Conservation (phyloP, 805 yeast species). For the Cyberlindnera euphorbiae region DNA sequence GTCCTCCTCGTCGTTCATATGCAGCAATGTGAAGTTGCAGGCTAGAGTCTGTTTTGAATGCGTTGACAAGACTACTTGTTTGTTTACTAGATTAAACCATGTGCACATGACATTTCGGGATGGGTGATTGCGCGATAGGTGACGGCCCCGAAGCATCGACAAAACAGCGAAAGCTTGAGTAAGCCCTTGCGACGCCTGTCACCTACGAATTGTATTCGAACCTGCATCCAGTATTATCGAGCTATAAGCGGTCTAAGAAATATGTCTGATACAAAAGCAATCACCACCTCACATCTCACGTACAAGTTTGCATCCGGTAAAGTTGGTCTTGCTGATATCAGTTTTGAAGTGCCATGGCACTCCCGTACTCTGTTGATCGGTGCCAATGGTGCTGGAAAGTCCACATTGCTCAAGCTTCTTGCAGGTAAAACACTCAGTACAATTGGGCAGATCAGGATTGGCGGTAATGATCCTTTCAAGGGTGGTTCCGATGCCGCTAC, state of each 20-base stretch:
- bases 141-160: too few relatives aligned
- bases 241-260: too few relatives aligned
- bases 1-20: conserved; percentile 18
- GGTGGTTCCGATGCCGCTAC: conserved; percentile 40
- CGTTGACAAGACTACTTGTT: too few relatives aligned
- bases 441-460: conserved; percentile 63
- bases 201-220: too few relatives aligned
- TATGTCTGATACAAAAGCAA: too few relatives aligned
- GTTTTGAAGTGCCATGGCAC: conserved; percentile 58
- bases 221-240: too few relatives aligned
- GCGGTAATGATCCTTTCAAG: conserved; percentile 88
- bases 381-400: conserved; percentile 97
- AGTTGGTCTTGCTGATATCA: conserved; percentile 65
- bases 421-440: conserved; percentile 90
- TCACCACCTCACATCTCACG: conserved; percentile 58
- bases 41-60: too few relatives aligned
- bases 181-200: too few relatives aligned
- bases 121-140: too few relatives aligned
- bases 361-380: conserved; percentile 80
- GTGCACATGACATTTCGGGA: too few relatives aligned
- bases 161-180: too few relatives aligned
- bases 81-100: too few relatives aligned
- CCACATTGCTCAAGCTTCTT: conserved; percentile 75
- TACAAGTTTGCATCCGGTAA: conserved; percentile 61
- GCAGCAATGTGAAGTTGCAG: background rate